Base-by-base conservation (phyloP, 805 yeast genomes). In the Schwanniomyces yamadae region DNA sequence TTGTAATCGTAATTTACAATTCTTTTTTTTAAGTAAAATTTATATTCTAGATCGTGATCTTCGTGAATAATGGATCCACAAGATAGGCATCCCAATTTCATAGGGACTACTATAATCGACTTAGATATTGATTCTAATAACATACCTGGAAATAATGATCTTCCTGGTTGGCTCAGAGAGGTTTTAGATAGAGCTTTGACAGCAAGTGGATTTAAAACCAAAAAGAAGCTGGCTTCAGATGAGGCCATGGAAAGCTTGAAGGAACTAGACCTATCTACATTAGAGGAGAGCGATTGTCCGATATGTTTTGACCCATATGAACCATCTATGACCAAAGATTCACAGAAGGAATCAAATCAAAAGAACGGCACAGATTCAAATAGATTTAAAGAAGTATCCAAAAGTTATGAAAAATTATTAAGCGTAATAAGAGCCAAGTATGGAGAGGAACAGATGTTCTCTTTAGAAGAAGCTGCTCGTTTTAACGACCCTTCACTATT, bases 231-330 rank as follows among this genome's bases (percentile, higher is more conserved):
- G 22, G 71, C 71, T 6, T 62, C 70, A 3, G 61, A 56, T 7
- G 68, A 63, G 25, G 71, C 71, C 15, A 65, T 66, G 17, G 63
- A 54, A 10, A 59, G 61, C 16, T 48, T 66, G 24, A 43, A 46
- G 24, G 52, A 43, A 11, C 56, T 61, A 10, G 56, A 49, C 15
- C 10, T 40, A 9, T 42, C 34, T 5, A 37, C 32, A 2, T 24
- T 56, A 25, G 43, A 42, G 4, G 40, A 49, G 14, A 45, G 41
- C 17, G 59, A 56, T 5, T 67, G 73, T 39, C 69, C 73, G 2
- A 67, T 67, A 13, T 67, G 73, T 48, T 67, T 63, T 42, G 73
- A 67, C 13, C 34, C 51, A 6, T 66, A 61, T 36, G 63, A 53
- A 23, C 28, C 27, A 10, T n/a, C 21, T 5, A 13, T 22, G 4